These are phyloP conservation scores for Canna indica DNA, from an alignment of 176 grass and related monocot species.

Conservation along the genomic window DNA sequence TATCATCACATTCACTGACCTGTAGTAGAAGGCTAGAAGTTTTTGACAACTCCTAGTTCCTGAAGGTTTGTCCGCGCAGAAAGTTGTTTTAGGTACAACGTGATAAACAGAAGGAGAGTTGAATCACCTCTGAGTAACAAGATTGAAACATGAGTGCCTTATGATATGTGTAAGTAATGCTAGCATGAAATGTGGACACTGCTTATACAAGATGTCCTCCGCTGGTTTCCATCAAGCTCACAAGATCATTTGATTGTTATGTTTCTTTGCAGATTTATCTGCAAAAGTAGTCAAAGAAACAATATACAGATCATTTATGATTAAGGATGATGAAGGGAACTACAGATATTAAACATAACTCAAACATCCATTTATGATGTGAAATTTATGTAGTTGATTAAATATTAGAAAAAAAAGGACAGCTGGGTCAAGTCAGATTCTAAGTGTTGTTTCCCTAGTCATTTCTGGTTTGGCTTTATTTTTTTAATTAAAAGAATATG, in stretches of 20 bases:
- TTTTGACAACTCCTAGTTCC: background rate
- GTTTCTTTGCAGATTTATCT: background rate
- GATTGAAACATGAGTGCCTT: background rate
- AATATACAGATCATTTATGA: background rate
- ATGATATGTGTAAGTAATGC: background rate
- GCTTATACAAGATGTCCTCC: background rate
- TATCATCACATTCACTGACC: background rate
- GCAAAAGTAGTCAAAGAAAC: background rate
- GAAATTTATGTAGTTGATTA: too few relatives aligned
- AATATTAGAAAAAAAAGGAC: too few relatives aligned
- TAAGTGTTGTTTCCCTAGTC: too few relatives aligned
- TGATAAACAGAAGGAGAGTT: background rate
- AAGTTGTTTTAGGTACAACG: background rate
- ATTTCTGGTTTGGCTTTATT: too few relatives aligned
- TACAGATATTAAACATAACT: background rate
- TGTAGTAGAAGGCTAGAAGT: background rate
- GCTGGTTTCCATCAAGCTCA: background rate
- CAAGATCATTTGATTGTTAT: background rate
- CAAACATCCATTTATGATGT: background rate
- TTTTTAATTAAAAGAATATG: too few relatives aligned
- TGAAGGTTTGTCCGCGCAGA: background rate
- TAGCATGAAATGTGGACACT: background rate
- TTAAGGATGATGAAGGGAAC: background rate
- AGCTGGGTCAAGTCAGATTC: too few relatives aligned
- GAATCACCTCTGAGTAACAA: background rate